These are phyloP conservation scores for Bolboschoenoplectus hybrid DNA, from an alignment of 202 grass and related monocot species.

Conservation along the genomic window DNA sequence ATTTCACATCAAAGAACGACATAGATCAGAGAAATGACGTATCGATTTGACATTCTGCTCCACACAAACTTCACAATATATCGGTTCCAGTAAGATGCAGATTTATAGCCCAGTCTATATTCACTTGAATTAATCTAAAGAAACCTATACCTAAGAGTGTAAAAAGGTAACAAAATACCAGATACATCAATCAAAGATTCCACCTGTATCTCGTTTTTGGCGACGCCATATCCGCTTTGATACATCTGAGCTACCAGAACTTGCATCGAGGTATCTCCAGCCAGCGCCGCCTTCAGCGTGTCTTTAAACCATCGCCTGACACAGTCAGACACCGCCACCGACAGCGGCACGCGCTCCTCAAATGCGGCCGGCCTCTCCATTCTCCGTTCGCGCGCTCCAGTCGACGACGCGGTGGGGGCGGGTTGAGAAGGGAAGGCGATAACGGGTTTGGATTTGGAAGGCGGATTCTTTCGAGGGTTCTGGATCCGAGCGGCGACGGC, in stretches of 20 bases:
- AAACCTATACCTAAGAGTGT: not conserved
- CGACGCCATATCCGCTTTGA: constrained; percentile 59
- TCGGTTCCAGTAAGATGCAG: not conserved
- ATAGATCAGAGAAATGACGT: not conserved
- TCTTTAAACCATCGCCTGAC: constrained; percentile 80
- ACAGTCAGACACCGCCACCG: constrained; percentile 67
- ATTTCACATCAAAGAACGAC: not conserved
- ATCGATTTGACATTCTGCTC: not conserved
- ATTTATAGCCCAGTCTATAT: not conserved
- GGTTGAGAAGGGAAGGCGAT: not conserved
- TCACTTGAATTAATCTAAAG: not conserved
- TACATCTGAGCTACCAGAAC: constrained; percentile 87
- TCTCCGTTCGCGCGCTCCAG: constrained; percentile 30
- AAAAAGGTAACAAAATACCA: not conserved
- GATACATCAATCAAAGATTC: not conserved
- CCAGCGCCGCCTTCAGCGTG: constrained; percentile 59
- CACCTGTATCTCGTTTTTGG: constrained; percentile 69
- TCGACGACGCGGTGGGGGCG: not conserved
- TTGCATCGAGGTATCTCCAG: constrained; percentile 66
- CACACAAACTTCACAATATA: not conserved
- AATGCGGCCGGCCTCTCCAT: not conserved
- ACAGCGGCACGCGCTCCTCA: constrained; percentile 50
- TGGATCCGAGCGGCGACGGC: constrained; percentile 15
- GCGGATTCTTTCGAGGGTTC: constrained; percentile 14
- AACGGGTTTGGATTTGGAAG: not conserved